These are phyloP conservation scores for Nitzschia putrida DNA, from an alignment of 108 stramenopile genomes.

Conservation along the genomic window DNA sequence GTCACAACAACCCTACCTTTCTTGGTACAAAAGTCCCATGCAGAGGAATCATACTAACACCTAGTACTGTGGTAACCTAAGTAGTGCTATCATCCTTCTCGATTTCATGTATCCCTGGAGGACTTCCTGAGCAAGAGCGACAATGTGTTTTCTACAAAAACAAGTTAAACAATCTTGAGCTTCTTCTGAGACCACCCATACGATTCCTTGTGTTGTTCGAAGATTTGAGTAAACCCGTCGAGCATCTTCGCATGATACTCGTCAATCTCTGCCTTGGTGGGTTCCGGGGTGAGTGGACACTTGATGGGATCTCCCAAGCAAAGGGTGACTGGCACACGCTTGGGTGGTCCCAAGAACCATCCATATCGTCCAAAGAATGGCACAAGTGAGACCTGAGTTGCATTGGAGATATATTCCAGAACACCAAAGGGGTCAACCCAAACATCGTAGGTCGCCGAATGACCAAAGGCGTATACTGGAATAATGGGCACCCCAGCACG, in stretches of 20 bases:
- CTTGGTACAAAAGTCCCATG: too few relatives aligned
- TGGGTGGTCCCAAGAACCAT: constrained; percentile 73
- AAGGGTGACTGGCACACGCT: constrained; percentile 41
- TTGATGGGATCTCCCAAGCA: constrained; percentile 63
- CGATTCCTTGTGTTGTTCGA: constrained; percentile 63
- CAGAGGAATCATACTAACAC: too few relatives aligned
- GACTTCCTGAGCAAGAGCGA: too few relatives aligned
- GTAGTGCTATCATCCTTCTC: too few relatives aligned
- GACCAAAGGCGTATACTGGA: constrained; percentile 72
- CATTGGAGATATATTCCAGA: constrained; percentile 42
- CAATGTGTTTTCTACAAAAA: too few relatives aligned
- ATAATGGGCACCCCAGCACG: constrained; percentile 58
- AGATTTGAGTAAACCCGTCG: constrained; percentile 51
- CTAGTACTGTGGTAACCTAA: too few relatives aligned
- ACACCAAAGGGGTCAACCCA: constrained; percentile 72
- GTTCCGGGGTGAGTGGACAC: constrained; percentile 54
- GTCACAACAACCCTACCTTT: too few relatives aligned
- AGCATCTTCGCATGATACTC: constrained; percentile 59
- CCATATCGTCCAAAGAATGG: constrained; percentile 66
- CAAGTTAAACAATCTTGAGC: constrained; percentile 14
- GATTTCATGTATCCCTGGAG: too few relatives aligned
- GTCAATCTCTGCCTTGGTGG: constrained; percentile 63
- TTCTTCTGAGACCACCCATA: constrained; percentile 35
- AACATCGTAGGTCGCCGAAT: constrained; percentile 53
- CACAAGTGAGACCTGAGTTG: constrained; percentile 38